These are phyloP conservation scores for Mallotus japonicus DNA, from an alignment of 441 rosid genomes.

Conservation along the genomic window DNA sequence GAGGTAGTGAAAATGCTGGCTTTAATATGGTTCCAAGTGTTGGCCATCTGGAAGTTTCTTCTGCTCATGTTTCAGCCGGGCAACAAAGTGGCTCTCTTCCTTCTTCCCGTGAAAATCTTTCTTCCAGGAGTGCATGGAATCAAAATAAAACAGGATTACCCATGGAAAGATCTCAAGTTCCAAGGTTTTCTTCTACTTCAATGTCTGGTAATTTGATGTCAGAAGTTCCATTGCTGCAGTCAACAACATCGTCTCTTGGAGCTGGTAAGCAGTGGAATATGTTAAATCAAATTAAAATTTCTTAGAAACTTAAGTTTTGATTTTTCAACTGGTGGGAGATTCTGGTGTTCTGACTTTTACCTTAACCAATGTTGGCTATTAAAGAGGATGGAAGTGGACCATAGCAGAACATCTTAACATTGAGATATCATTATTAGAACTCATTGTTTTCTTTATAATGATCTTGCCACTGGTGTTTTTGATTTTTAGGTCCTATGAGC, in stretches of 20 bases:
- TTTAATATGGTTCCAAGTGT: constrained; percentile 35
- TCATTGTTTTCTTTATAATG: constrained; percentile 11
- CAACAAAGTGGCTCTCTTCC: constrained; percentile 38
- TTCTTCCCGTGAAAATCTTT: constrained; percentile 38
- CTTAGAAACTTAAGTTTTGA: not conserved
- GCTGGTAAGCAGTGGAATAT: constrained; percentile 36
- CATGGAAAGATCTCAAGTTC: constrained; percentile 52
- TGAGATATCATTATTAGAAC: not conserved
- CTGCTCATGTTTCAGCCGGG: constrained; percentile 35
- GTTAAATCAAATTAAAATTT: constrained; percentile 16
- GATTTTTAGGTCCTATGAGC: constrained; percentile 49
- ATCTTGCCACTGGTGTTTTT: constrained; percentile 22
- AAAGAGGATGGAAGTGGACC: not conserved
- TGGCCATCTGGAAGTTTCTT: constrained; percentile 49
- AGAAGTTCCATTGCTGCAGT: constrained; percentile 41
- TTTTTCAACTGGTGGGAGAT: constrained; percentile 5
- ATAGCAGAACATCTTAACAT: not conserved
- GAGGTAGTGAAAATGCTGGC: constrained; percentile 41
- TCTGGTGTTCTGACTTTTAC: constrained; percentile 1
- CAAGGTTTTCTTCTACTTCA: constrained; percentile 47
- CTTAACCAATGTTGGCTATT: not conserved
- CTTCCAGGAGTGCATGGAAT: constrained; percentile 47
- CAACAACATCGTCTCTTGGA: constrained; percentile 36
- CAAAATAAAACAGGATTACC: constrained; percentile 45
- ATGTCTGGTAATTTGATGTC: constrained; percentile 36